Evolutionary conservation across 495 filamentous ascomycete species (phyloP), one percentile per base, ranked within the genome.

Genomic region (Rusavskia elegans): DNA sequence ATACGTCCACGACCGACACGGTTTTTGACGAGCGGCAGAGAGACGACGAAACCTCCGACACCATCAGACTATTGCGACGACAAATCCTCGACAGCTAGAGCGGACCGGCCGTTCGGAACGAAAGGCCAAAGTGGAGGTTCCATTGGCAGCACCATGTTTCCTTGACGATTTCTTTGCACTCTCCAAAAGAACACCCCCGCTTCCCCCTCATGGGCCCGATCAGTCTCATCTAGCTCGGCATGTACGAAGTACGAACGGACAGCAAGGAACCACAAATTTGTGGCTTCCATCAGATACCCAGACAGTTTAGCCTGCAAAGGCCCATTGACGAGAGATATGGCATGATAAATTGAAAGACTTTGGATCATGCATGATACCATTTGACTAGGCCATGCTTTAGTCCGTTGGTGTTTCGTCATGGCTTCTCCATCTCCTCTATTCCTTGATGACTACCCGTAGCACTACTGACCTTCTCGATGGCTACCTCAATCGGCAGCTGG

Each of bases 401-500:
- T 35, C 9, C 32, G 9, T 10, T 35, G 27, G n/a, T 36, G 35
- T 2, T 0, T 39, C 11, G 14, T n/a, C 17, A 36, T 17, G 4
- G 35, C 36, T 44, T 25, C 23, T 44, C 21, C 1, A 39, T 8
- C 20, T 44, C 17, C 50, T 55, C 49, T 23, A 23, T 52, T 20
- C 30, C 53, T 45, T 52, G 25, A 5, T 44, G 35, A 16, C 10
- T 38, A 32, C 45, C 19, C 10, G 2, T 20, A 21, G 25, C 32
- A 19, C 37, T 23, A 20, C 13, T 39, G 14, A 20, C 38, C 14
- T 52, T 25, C 29, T 20, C 35, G 4, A 25, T 63, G 45, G 57
- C 54, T 14, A 71, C 58, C 49, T 69, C 66, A 23, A 59, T 56
- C 61, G 68, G 63, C 10, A 71, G 69, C 56, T 65, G 46, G 51